phyloP scores from a whole-genome alignment of 2,329 filamentous ascomycete species.

The Aspergillus sp. region DNA sequence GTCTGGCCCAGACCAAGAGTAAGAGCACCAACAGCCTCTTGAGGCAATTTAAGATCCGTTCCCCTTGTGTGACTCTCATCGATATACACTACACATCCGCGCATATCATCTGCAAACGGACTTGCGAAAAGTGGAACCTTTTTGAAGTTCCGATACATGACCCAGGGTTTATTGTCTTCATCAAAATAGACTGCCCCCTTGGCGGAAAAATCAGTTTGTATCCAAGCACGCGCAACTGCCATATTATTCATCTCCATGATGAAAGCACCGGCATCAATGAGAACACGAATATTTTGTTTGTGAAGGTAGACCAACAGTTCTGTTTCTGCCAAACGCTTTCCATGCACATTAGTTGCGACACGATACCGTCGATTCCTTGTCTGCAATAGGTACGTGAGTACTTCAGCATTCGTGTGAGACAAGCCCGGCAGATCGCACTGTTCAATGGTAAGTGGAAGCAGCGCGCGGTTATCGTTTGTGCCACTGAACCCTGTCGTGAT shows the following conservation, averaged over 20 bases:
- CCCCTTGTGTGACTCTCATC: constrained; percentile 64
- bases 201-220: constrained; percentile 46
- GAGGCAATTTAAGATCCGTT: constrained; percentile 59
- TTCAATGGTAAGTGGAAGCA: constrained; percentile 62
- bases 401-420: constrained; percentile 63
- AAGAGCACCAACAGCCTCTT: constrained; percentile 50
- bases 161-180: constrained; percentile 45
- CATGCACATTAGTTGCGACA: constrained; percentile 28
- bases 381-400: constrained; percentile 59
- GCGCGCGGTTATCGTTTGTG: constrained; percentile 64
- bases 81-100: constrained; percentile 57
- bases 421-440: constrained; percentile 61
- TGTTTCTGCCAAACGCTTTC: constrained; percentile 46
- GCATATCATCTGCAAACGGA: constrained; percentile 56
- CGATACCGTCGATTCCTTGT: constrained; percentile 52
- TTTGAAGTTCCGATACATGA: constrained; percentile 43
- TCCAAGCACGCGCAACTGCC: constrained; percentile 52
- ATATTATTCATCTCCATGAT: constrained; percentile 62
- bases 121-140: constrained; percentile 52
- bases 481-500: constrained; percentile 69
- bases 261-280: constrained; percentile 66
- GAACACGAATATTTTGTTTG: constrained; percentile 46
- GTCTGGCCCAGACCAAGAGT: constrained; percentile 59
- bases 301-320: constrained; percentile 46
- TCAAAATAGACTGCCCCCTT: constrained; percentile 58